Evolutionary conservation across 2,329 filamentous ascomycete species (phyloP).

Genomic region (Sphaerostilbella broomeana): DNA sequence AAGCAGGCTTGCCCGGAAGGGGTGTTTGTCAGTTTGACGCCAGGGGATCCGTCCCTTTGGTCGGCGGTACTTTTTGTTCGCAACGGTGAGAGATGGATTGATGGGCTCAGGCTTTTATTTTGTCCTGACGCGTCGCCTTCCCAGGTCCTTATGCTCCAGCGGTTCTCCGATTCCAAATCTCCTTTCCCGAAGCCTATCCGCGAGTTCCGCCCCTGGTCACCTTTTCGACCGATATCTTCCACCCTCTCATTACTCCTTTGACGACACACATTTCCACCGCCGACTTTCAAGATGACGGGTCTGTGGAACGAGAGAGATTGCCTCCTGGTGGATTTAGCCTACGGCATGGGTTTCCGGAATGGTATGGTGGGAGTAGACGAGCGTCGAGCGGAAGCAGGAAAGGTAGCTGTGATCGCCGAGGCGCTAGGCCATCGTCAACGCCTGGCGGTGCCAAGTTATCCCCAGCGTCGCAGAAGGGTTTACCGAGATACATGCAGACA

Average conservation of each 20-base stretch:
- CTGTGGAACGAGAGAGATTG: conserved; percentile 73
- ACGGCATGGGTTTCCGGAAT: conserved; percentile 81
- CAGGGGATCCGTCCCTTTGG: conserved; percentile 77
- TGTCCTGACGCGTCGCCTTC: neutral
- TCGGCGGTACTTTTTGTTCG: conserved; percentile 87
- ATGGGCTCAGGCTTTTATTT: neutral
- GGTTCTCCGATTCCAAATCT: conserved; percentile 82
- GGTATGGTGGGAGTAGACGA: conserved; percentile 63
- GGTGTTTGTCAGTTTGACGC: conserved; percentile 77
- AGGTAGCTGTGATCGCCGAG: conserved; percentile 33
- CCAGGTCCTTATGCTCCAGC: conserved; percentile 83
- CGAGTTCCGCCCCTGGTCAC: conserved; percentile 73
- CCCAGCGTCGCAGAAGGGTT: conserved; percentile 20
- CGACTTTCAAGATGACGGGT: conserved; percentile 66
- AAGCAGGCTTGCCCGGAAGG: conserved; percentile 79
- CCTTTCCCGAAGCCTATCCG: conserved; percentile 78
- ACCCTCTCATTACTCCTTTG: conserved; percentile 83
- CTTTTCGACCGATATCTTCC: conserved; percentile 90
- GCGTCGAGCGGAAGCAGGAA: conserved; percentile 34
- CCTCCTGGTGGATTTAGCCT: conserved; percentile 87
- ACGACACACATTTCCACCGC: conserved; percentile 94
- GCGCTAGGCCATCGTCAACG: conserved; percentile 19
- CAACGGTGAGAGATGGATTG: conserved; percentile 55
- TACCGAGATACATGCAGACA: conserved; percentile 36
- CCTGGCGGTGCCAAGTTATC: conserved; percentile 26